A percentile compares a stretch with the other conserved stretches of the same genome.
phyloP scores from a whole-genome alignment of 2,329 filamentous ascomycete species.

The Sordariomycetes sp. region DNA sequence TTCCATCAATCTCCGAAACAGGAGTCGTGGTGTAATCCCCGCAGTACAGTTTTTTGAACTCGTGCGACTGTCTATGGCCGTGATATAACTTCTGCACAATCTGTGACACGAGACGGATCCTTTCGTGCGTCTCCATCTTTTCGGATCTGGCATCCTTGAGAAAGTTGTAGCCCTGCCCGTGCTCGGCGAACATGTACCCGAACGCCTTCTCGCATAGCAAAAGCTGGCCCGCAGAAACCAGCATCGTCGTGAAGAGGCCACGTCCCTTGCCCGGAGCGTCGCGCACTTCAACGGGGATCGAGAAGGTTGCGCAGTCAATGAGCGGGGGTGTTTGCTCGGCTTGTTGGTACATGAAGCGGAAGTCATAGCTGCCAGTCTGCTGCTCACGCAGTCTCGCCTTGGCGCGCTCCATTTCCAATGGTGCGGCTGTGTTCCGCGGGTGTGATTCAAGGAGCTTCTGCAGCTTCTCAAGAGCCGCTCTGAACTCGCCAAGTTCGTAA shows the following conservation, averaged over 20 bases:
- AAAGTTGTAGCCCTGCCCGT: slow-evolving; percentile 8
- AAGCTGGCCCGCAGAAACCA: slow-evolving; percentile 36
- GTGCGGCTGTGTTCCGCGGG: neutral
- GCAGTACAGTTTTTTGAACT: slow-evolving; percentile 25
- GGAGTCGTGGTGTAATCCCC: slow-evolving; percentile 24
- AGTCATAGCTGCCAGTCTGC: slow-evolving; percentile 26
- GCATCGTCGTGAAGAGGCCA: slow-evolving; percentile 37
- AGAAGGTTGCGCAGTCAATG: slow-evolving; percentile 36
- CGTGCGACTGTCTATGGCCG: slow-evolving; percentile 20
- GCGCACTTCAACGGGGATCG: slow-evolving; percentile 27
- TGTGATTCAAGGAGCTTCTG: slow-evolving; percentile 14
- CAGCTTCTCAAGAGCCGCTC: slow-evolving; percentile 22
- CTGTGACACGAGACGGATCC: slow-evolving; percentile 26
- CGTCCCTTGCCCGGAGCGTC: slow-evolving; percentile 27
- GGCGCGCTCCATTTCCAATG: slow-evolving; percentile 13
- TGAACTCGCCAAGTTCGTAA: slow-evolving; percentile 28
- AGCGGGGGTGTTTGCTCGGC: slow-evolving; percentile 23
- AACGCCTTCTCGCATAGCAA: slow-evolving; percentile 48
- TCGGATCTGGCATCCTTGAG: neutral
- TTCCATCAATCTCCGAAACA: slow-evolving; percentile 18
- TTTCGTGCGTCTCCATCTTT: slow-evolving; percentile 20
- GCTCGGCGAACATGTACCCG: slow-evolving; percentile 21
- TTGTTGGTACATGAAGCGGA: slow-evolving; percentile 22
- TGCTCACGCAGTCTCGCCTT: slow-evolving; percentile 24
- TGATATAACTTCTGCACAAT: slow-evolving; percentile 33